Base-by-base conservation (phyloP, 805 yeast genomes). In the Priceomyces haplophilus region DNA sequence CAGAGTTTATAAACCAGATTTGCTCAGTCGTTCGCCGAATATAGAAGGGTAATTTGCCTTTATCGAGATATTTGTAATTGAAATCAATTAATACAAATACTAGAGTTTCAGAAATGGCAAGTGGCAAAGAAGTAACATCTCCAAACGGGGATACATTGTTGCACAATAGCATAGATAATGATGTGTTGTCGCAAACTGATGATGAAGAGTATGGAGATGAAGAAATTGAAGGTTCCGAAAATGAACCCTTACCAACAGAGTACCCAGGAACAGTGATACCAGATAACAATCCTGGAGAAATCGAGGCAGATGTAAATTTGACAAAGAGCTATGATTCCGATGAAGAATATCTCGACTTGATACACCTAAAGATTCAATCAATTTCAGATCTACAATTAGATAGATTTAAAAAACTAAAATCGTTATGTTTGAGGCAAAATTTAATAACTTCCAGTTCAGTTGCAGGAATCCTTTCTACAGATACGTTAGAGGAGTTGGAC, bases 381-480 rank as follows among this genome's bases (percentile, higher is more conserved):
- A 54, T 88, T 54, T 83, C 79, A 42, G 87, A 75, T 46, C 67
- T 88, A 50, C 69, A 77, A 24, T 63, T 88, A 37, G 59, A 56
- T 11, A 67, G 87, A 43, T 87, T 89, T 58, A 56, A 48, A 3
- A 62, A 77, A 21, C 65, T 89, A 45, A 81, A 77, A 50, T 58
- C 71, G 3, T 66, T 91, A 16, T 84, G 89, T 47, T 69, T 93
- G 45, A 78, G 99, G 58, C 96, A 89, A 56, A 93, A 93, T 61
- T 67, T 88, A 49, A 69, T 93, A 31, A 82, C 85, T 21, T 76
- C 84, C n/a, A 73, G 90, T 30, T 75, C 80, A 34, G 66, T 53
- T 7, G 52, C 67, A 11, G 58, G 52, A n/a, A 89, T 81, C 7
- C 67, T 91, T 15, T 89, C 89, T 44, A 70, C 65, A 31, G 79